Base-by-base conservation (phyloP, 192 early-diverging fungal genomes). In the Coemansia aciculifera region DNA sequence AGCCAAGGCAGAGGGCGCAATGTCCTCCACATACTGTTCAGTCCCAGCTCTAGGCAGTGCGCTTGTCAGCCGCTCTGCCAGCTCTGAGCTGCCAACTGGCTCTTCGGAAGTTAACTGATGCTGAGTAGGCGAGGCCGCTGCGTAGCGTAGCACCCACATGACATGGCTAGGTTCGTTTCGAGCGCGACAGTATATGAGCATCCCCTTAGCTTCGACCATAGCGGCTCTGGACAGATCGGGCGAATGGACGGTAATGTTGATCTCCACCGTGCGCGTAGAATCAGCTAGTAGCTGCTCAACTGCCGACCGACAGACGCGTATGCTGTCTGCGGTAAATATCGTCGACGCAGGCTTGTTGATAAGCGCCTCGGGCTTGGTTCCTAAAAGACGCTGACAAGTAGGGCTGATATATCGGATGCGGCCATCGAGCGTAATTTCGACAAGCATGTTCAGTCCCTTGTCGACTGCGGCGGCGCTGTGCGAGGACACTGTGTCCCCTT, bases 321-420 rank as follows among this genome's bases (percentile, higher is more conserved):
- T 46, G 36, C 69, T 74, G 5, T 68, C 46, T 15, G 52, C 27
- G 17, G 66, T 67, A 56, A 81, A 73, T 38, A 81, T 67, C 1
- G 66, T 60, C 27, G 66, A 56, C 10, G 69, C 74, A 29, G 74
- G 79, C 70, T 70, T 64, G 29, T 67, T 67, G 23, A 73, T 44
- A 56, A 81, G 59, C 4, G 56, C 40, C 3, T 68, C 70, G 13
- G 74, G 70, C 39, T 67, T 64, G 1, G 67, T 57, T 2, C 70
- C 79, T 5, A 81, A 52, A 5, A 81, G 64, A 1, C 52, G 69
- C 40, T 44, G 70, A 19, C 79, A 70, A 3, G 73, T 69, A 1
- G 79, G 79, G 34, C 79, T 81, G 44, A 81, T 73, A 15, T 81
- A 81, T 27, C 79, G 69, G 7, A 81, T 75, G 24, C 71, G 73